Conservation (phyloP, 1,284 basidiomycete species). For the Sutorius eximius region DNA sequence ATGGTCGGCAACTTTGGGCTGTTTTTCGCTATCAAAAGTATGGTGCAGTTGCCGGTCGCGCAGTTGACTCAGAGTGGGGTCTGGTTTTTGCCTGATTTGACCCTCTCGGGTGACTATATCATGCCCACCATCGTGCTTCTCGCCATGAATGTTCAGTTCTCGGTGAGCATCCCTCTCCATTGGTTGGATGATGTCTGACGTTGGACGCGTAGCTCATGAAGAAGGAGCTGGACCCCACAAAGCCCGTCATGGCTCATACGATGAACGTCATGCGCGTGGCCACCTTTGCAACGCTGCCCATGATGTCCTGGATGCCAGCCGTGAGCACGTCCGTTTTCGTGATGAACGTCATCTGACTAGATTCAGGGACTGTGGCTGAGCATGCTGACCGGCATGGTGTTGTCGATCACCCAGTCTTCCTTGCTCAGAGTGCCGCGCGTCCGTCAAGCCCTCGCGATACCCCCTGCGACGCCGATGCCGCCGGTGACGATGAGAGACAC, state of each 20-base stretch:
- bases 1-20: constrained; percentile 80
- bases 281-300: constrained; percentile 56
- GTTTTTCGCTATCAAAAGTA: constrained; percentile 80
- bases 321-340: constrained; percentile 39
- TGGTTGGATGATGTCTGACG: constrained; percentile 7
- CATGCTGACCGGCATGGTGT: constrained; percentile 24
- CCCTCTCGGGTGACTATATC: constrained; percentile 77
- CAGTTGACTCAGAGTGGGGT: constrained; percentile 81
- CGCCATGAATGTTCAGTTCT: constrained; percentile 72
- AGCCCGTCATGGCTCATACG: constrained; percentile 61
- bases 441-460: constrained; percentile 28
- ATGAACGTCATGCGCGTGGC: constrained; percentile 73
- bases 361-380: constrained; percentile 34
- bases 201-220: constrained; percentile 47
- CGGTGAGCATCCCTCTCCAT: constrained; percentile 44
- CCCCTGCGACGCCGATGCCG: constrained; percentile 5
- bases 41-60: constrained; percentile 71
- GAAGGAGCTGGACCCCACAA: constrained; percentile 56
- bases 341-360: background rate
- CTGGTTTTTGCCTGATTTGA: constrained; percentile 76
- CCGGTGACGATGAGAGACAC: constrained; percentile 34
- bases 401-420: constrained; percentile 25
- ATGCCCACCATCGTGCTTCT: constrained; percentile 69
- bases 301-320: constrained; percentile 62
- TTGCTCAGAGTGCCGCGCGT: constrained; percentile 27